Percentiles rank a stretch among this genome's conserved stretches.
These are phyloP conservation scores for Casaregolazyma lundiana DNA, from an alignment of 1,139 yeast genomes.

Conservation along the genomic window DNA sequence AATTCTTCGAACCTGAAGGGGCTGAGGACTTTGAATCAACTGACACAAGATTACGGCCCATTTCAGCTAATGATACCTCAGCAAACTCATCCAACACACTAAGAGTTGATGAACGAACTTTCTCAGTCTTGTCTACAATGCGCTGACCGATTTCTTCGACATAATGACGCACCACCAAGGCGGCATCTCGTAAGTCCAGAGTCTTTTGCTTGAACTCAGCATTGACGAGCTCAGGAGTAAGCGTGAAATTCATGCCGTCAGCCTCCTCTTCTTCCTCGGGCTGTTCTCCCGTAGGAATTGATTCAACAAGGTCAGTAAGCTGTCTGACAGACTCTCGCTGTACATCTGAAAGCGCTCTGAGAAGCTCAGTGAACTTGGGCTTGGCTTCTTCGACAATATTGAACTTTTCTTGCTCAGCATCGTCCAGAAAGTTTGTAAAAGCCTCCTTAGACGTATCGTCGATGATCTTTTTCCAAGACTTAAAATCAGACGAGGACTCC, in stretches of 20 bases:
- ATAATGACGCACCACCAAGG: slow-evolving; percentile 30
- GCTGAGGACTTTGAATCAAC: slow-evolving; percentile 18
- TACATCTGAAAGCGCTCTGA: slow-evolving; percentile 21
- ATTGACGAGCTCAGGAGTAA: slow-evolving; percentile 25
- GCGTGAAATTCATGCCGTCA: slow-evolving; percentile 13
- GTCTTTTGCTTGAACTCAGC: slow-evolving; percentile 27
- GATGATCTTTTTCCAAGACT: slow-evolving; percentile 28
- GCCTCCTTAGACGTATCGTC: slow-evolving; percentile 30
- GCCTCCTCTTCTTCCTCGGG: slow-evolving; percentile 17
- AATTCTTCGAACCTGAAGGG: slow-evolving; percentile 29
- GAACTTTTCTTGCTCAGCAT: slow-evolving; percentile 30
- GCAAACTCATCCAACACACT: slow-evolving; percentile 40
- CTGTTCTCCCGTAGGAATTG: slow-evolving; percentile 15
- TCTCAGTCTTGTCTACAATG: slow-evolving; percentile 32
- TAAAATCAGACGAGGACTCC: slow-evolving; percentile 11
- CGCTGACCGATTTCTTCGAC: slow-evolving; percentile 31
- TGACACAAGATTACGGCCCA: slow-evolving; percentile 32
- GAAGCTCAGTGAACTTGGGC: slow-evolving; percentile 26
- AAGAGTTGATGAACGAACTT: slow-evolving; percentile 31
- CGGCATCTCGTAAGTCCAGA: slow-evolving; percentile 27
- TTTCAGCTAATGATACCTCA: slow-evolving; percentile 34
- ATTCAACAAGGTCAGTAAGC: slow-evolving; percentile 19
- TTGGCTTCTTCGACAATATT: slow-evolving; percentile 20
- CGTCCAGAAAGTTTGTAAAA: slow-evolving; percentile 29
- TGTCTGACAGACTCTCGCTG: slow-evolving; percentile 21